Percentiles rank a stretch among this genome's conserved stretches.
Conservation (phyloP, 805 yeast species). For the Suhomyces xylopsoci region DNA sequence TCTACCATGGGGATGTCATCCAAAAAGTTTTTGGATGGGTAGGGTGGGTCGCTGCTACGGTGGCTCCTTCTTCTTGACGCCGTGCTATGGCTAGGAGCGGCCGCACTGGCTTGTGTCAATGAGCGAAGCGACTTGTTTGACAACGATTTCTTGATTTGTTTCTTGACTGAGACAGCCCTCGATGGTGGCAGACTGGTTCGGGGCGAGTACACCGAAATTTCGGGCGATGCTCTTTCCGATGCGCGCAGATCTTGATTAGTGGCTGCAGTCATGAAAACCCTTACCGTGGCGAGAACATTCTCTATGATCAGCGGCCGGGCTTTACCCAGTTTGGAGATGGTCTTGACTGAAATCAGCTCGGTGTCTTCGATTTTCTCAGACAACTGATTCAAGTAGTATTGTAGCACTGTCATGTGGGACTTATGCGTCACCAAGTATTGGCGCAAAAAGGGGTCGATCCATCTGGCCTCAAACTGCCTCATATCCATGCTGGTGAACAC, state of each 20-base stretch:
- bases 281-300: not conserved
- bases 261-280: not conserved
- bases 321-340: not conserved
- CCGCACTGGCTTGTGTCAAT: not conserved
- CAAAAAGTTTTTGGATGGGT: conserved; percentile 2
- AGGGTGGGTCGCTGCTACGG: conserved; percentile 4
- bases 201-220: not conserved
- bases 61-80: conserved; percentile 1
- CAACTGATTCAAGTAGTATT: not conserved
- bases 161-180: not conserved
- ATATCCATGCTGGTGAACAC: conserved; percentile 3
- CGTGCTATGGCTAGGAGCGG: not conserved
- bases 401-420: not conserved
- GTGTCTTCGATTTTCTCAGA: not conserved
- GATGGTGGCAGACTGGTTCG: not conserved
- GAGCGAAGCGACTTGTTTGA: conserved; percentile 3
- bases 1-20: not conserved
- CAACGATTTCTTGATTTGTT: conserved; percentile 1
- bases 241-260: too few relatives aligned
- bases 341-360: not conserved
- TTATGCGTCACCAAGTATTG: not conserved
- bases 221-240: not conserved
- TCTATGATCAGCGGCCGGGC: not conserved
- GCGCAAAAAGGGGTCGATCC: conserved; percentile 7
- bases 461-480: conserved; percentile 2